Base-by-base conservation (phyloP, 2,329 filamentous ascomycete genomes). In the Cladophialophora bantiana region DNA sequence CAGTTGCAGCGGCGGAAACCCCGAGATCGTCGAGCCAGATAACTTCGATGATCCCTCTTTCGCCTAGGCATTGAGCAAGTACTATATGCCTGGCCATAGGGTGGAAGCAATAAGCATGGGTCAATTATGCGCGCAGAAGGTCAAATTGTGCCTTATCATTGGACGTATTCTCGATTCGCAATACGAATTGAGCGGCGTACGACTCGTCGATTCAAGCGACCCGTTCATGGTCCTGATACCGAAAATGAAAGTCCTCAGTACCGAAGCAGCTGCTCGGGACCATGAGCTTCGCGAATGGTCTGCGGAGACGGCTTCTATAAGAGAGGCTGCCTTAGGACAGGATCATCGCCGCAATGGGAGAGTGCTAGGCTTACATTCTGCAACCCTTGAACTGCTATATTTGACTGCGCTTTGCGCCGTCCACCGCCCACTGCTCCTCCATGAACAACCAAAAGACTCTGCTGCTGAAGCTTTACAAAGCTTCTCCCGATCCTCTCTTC, bases 71-170 rank as follows among this genome's bases (percentile, higher is more conserved):
- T 50, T 63, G 31, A 15, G 57, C 4, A 26, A 55, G 18, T 56
- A 40, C 50, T 40, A 7, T 96, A 93, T 35, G 86, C 58, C 50
- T 48, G 64, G 45, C 10, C 34, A 34, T 7, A 54, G 45, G 32
- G 32, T 62, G 5, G 40, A 57, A 35, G 35, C 53, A 36, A 45
- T 3, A 20, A n/a, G 35, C 34, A 7, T 65, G 34, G 34, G 42
- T 36, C 55, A 31, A 56, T 53, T 67, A 35, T 64, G 42, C 57
- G 40, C 48, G 2, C 61, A 64, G 36, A 59, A 64, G 38, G 26
- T 63, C 31, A 67, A 67, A 58, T 55, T 67, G 18, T 67, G 61
- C 57, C 18, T 60, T 18, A 40, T 67, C 13, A 64, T 67, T 52
- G 57, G 60, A 45, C 60, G 31, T 26, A 67, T 64, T 32, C 55